Percentiles rank a stretch among this genome's conserved stretches.
phyloP scores from a whole-genome alignment of 129 eudicot genomes.

The Chrysanthemum makinoi region DNA sequence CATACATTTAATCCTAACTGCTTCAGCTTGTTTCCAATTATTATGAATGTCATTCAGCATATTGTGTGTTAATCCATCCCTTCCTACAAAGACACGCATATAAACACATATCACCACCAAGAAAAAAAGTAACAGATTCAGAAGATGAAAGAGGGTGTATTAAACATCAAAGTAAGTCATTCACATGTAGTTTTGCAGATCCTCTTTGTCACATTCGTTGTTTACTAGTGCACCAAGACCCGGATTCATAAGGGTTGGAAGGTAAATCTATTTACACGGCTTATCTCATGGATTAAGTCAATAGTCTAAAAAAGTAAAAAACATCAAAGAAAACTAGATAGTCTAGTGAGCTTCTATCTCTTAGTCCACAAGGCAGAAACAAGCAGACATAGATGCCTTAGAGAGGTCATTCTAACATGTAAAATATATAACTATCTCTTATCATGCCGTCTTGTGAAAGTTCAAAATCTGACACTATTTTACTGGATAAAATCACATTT shows the following conservation, averaged over 20 bases:
- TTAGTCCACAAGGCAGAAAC: background rate
- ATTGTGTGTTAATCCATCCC: slow-evolving; percentile 96
- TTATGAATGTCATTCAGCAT: slow-evolving; percentile 92
- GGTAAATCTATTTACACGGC: background rate
- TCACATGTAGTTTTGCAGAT: too few relatives aligned
- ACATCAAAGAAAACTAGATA: background rate
- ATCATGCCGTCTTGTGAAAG: background rate
- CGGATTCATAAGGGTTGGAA: too few relatives aligned
- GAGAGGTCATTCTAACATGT: background rate
- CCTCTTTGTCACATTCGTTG: too few relatives aligned
- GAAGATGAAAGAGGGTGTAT: too few relatives aligned
- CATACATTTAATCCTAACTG: slow-evolving; percentile 93
- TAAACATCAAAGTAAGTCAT: too few relatives aligned
- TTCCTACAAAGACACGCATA: slow-evolving; percentile 46
- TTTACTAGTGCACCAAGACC: too few relatives aligned
- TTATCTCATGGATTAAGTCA: background rate
- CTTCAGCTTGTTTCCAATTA: slow-evolving; percentile 84
- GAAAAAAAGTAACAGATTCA: background rate
- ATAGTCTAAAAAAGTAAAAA: background rate
- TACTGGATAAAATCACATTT: background rate
- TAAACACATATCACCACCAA: slow-evolving; percentile 1
- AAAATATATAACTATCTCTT: background rate
- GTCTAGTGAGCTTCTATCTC: background rate
- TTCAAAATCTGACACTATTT: background rate
- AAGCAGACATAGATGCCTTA: background rate